Evolutionary conservation across 352 stramenopile species (phyloP).

Genomic region (Globisporangium echinulatum): DNA sequence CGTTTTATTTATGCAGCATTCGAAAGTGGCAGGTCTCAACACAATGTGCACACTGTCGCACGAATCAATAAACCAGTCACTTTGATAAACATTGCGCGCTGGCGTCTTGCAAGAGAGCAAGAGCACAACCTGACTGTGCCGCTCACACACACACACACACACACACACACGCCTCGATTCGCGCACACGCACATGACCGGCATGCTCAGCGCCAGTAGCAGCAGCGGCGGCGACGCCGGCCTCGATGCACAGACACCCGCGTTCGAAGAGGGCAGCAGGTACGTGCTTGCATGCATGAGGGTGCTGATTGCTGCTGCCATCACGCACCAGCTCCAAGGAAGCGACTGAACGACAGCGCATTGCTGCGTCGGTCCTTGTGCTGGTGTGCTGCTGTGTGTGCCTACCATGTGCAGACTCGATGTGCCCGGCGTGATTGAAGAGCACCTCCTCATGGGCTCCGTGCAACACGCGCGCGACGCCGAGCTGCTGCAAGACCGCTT

Average conservation of each 20-base stretch:
- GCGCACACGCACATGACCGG: conserved; percentile 6
- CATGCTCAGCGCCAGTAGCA: conserved; percentile 2
- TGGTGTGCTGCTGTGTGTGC: too few species aligned
- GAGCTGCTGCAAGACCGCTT: conserved; percentile 47
- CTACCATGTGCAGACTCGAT: conserved; percentile 31
- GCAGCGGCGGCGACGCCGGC: background rate
- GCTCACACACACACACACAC: background rate
- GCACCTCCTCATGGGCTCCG: conserved; percentile 50
- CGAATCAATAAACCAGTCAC: background rate
- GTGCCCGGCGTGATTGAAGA: conserved; percentile 52
- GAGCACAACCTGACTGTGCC: background rate
- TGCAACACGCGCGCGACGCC: conserved; percentile 48
- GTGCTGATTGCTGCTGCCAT: too few species aligned
- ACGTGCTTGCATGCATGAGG: background rate
- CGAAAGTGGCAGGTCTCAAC: too few species aligned
- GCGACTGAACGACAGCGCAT: background rate
- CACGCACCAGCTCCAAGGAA: too few species aligned
- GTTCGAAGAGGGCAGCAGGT: conserved; percentile 16
- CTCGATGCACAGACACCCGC: conserved; percentile 2
- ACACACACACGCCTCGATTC: background rate
- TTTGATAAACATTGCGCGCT: too few species aligned
- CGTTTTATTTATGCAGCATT: too few species aligned
- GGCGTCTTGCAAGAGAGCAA: background rate
- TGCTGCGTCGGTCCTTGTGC: too few species aligned
- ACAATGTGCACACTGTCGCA: background rate